Evolutionary conservation across 495 filamentous ascomycete genomes (phyloP), one percentile per base, ranked within the genome.

Genomic region (Talaromyces trachyspermus): DNA sequence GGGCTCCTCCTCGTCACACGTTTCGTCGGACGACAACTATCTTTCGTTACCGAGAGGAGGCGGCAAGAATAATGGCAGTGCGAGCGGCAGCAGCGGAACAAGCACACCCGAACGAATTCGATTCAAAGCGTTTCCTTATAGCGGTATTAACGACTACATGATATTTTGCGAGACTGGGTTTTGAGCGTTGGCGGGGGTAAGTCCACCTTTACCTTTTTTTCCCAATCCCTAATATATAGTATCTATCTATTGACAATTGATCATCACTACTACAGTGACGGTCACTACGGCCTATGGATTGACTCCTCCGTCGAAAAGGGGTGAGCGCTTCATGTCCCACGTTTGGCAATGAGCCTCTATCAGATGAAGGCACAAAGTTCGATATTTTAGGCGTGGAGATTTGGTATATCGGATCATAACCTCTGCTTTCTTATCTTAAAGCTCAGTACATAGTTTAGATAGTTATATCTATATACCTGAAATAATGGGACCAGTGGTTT

Each of bases 71-170:
- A 33, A 25, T n/a, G 1, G 9, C 14, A 30, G 19, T 19, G 43
- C 10, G 40, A 22, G 40, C 2, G 32, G 25, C 19, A 32, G 55
- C 29, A 71, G 65, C 40, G 70, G 69, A 2, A 66, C 66, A 2
- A 70, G 64, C 39, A 71, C 70, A 0, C 80, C 75, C 1, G 83
- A 84, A 25, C 72, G 81, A 24, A 84, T 95, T 54, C 81, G 88
- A 5, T 97, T 98, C 76, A 95, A 95, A 64, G 91, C 91, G 0
- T 98, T 96, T 61, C 90, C 89, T 1, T 97, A 96, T 57, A 90
- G 84, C 50, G 92, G 92, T 5, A 78, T 91, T 12, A 98, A 98
- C 64, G 92, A 97, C 62, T 95, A 95, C 61, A 83, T 92, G 72
- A 94, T 96, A 54, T 84, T 91, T 54, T 97, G 91, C 68, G 88